Evolutionary conservation across 192 early-diverging fungal species (phyloP).

Genomic region (Coemansia sp.): DNA sequence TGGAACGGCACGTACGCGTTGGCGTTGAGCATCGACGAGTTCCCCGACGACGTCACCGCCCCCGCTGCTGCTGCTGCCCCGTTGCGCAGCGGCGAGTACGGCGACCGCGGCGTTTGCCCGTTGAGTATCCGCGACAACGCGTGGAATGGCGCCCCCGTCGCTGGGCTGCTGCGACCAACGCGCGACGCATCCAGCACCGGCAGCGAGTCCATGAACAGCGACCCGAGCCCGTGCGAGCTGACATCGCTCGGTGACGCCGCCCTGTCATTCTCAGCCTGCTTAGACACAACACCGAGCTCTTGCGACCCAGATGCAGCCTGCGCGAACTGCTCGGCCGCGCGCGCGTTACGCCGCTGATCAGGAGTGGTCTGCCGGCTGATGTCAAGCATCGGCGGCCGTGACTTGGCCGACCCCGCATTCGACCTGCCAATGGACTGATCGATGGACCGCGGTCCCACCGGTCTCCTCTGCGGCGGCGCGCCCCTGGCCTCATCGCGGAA

Average conservation of each 20-base stretch:
- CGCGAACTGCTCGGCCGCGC: constrained; percentile 18
- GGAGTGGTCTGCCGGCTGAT: background rate
- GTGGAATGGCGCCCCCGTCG: constrained; percentile 1
- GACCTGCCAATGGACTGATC: constrained; percentile 5
- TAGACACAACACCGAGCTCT: background rate
- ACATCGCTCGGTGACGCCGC: constrained; percentile 2
- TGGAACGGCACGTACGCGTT: constrained; percentile 50
- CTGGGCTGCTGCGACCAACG: background rate
- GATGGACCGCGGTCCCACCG: constrained; percentile 4
- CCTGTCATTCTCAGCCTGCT: background rate
- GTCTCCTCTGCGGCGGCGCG: background rate
- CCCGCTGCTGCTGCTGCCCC: too few species aligned
- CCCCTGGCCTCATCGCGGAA: background rate
- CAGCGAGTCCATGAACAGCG: constrained; percentile 37
- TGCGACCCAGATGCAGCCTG: background rate
- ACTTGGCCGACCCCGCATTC: constrained; percentile 5
- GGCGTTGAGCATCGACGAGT: constrained; percentile 4
- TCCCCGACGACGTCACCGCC: background rate
- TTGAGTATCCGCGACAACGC: constrained; percentile 8
- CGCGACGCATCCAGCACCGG: constrained; percentile 19
- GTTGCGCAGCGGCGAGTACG: background rate
- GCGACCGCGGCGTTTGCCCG: constrained; percentile 6
- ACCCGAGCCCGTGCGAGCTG: constrained; percentile 40
- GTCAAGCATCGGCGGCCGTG: constrained; percentile 14
- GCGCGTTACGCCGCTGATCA: constrained; percentile 11